Evolutionary conservation across 257 asterid species (phyloP).

Genomic region (Capsicum pubescens): DNA sequence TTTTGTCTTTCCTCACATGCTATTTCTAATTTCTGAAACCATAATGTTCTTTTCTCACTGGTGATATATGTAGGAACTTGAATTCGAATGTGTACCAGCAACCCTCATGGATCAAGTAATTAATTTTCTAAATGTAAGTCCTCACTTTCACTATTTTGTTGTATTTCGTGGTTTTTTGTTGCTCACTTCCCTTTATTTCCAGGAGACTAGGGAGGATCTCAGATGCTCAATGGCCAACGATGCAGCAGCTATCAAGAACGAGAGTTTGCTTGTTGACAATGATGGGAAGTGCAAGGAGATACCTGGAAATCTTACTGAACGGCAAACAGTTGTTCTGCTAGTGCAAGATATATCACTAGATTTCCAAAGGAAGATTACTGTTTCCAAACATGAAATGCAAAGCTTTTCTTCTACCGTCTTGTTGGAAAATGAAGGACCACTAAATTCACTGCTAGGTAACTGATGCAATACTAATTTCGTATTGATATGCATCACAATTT

Average conservation of each 20-base stretch:
- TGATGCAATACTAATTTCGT: conserved; percentile 25
- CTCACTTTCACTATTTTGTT: conserved; percentile 30
- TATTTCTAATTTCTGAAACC: conserved; percentile 31
- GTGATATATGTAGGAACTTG: conserved; percentile 56
- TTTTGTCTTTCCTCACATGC: conserved; percentile 15
- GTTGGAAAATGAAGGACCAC: conserved; percentile 45
- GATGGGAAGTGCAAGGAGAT: conserved; percentile 40
- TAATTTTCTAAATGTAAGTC: conserved; percentile 75
- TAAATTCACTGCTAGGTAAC: conserved; percentile 62
- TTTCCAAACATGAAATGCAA: conserved; percentile 65
- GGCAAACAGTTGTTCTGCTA: conserved; percentile 35
- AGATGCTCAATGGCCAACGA: conserved; percentile 92
- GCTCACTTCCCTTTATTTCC: conserved; percentile 40
- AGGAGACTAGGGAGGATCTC: conserved; percentile 84
- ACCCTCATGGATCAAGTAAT: conserved; percentile 89
- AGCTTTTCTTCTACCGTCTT: conserved; percentile 42
- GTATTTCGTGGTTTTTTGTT: conserved; percentile 31
- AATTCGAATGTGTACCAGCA: conserved; percentile 80
- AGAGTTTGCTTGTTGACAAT: conserved; percentile 53
- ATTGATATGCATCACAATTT: conserved; percentile 19
- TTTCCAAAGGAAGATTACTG: conserved; percentile 81
- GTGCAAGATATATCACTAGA: conserved; percentile 53
- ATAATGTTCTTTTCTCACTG: conserved; percentile 5
- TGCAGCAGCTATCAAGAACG: conserved; percentile 74
- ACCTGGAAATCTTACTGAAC: conserved; percentile 42